Conservation (phyloP, 495 filamentous ascomycete genomes). For the Daldinia grandis region DNA sequence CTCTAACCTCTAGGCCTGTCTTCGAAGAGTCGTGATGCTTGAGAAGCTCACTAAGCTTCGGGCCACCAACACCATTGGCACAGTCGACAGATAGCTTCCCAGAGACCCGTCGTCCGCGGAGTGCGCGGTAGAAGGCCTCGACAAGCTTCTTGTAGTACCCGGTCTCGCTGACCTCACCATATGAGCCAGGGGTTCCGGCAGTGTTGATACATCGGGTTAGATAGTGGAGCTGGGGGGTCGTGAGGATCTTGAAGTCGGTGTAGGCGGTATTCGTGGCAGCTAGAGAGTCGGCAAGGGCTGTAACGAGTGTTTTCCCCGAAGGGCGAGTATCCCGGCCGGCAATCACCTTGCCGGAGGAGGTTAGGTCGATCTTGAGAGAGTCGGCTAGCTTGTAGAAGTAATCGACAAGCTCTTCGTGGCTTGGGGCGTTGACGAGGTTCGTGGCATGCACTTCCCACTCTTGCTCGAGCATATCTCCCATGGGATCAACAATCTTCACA, state of each 20-base stretch:
- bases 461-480: constrained; percentile 96
- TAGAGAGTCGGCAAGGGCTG: constrained; percentile 78
- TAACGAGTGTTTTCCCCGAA: constrained; percentile 83
- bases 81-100: constrained; percentile 88
- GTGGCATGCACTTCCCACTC: constrained; percentile 93
- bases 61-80: constrained; percentile 95
- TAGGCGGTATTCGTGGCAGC: constrained; percentile 75
- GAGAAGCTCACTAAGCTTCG: constrained; percentile 85
- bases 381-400: constrained; percentile 76
- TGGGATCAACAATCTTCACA: constrained; percentile 96
- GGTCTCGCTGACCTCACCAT: constrained; percentile 85
- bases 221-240: constrained; percentile 96
- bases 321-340: constrained; percentile 93
- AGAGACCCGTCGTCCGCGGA: constrained; percentile 73
- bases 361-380: constrained; percentile 76
- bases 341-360: constrained; percentile 77
- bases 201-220: constrained; percentile 95
- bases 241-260: constrained; percentile 84
- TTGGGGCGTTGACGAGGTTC: constrained; percentile 80
- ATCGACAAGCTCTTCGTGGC: constrained; percentile 74
- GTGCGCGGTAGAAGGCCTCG: constrained; percentile 79
- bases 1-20: constrained; percentile 77
- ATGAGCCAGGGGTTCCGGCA: constrained; percentile 77
- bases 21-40: constrained; percentile 77
- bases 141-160: constrained; percentile 95